Evolutionary conservation across 495 filamentous ascomycete genomes (phyloP).

Genomic region (Amphirosellinia nigrospora): DNA sequence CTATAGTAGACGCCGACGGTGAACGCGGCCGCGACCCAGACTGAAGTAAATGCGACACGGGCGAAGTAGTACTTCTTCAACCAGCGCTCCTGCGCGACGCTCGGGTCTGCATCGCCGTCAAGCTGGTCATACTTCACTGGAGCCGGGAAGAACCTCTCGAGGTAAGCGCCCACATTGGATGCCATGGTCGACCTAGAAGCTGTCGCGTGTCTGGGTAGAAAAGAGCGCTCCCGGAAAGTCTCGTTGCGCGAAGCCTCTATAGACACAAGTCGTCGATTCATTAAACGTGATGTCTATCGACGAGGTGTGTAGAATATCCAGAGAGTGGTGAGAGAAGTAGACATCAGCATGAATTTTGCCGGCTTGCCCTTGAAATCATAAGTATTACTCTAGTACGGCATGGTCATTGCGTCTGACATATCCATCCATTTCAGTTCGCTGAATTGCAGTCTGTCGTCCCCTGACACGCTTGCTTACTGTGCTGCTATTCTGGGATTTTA

Average conservation of each 20-base stretch:
- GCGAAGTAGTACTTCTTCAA: conserved; percentile 27
- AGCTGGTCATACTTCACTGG: conserved; percentile 21
- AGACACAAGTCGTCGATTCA: conserved; percentile 24
- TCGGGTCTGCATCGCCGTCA: conserved; percentile 10
- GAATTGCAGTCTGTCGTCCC: conserved; percentile 13
- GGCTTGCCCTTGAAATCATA: background rate
- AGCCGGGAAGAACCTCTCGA: conserved; percentile 21
- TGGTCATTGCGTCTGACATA: conserved; percentile 18
- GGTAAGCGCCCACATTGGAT: conserved; percentile 23
- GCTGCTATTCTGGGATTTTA: conserved; percentile 19
- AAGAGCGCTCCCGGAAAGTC: conserved; percentile 18
- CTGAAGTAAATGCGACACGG: conserved; percentile 17
- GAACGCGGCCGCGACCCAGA: conserved; percentile 24
- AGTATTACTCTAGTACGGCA: background rate
- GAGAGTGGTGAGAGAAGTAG: background rate
- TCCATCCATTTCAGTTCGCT: conserved; percentile 10
- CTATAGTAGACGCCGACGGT: conserved; percentile 18
- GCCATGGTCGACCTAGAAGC: conserved; percentile 14
- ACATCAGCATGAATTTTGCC: background rate
- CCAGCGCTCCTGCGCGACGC: conserved; percentile 16
- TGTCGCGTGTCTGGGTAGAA: conserved; percentile 16
- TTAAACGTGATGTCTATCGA: conserved; percentile 9
- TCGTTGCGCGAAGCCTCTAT: conserved; percentile 20
- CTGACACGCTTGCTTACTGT: conserved; percentile 18
- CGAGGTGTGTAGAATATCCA: conserved; percentile 8